Evolutionary conservation across 2,329 filamentous ascomycete species (phyloP), one percentile per base, ranked within the genome.

Genomic region (Ceratocystiopsis minuta): DNA sequence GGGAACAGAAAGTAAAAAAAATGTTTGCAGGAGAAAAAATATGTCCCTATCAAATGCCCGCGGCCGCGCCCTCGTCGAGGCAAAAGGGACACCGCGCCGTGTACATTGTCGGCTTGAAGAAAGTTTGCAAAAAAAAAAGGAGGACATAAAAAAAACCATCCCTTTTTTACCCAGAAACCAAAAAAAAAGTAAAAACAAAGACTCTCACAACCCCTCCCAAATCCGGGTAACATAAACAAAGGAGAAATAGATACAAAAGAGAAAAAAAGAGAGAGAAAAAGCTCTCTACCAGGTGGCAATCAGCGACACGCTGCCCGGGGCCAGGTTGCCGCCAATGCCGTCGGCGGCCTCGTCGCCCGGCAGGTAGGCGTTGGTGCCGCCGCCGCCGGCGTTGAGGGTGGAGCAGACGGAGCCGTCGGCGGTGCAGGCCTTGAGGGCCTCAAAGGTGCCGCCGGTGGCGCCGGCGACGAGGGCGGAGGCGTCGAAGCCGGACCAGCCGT

Each of bases 401-500:
- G 58, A 60, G 54, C 57, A 57, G 37, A 48, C 38, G 37, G 45
- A 39, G 37, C 43, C 47, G 44, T 51, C 48, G 28, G 39, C 45
- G 34, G 63, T 64, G 59, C 65, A 69, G 47, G 55, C 57, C 36
- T 52, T 50, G 47, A 59, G 53, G 42, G 56, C 54, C 47, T 52
- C 52, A 44, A 57, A 59, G 46, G 56, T 59, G 48, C 68, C 48
- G 43, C 48, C 45, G 41, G 50, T 46, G 24, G 51, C 46, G 49
- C 60, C 57, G 28, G 66, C 56, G 36, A 68, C 64, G 11, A 72
- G 60, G 45, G 60, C 61, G 5, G 66, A 70, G 47, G 62, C 66
- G 43, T 72, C 68, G 44, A 62, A 64, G 35, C 68, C 68, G 3
- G 63, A 68, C 62, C 63, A 68, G 43, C 53, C 56, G n/a, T 49